These are phyloP conservation scores for Rhytidhysteron rufulum DNA, from an alignment of 2,329 filamentous ascomycete species.

Conservation along the genomic window DNA sequence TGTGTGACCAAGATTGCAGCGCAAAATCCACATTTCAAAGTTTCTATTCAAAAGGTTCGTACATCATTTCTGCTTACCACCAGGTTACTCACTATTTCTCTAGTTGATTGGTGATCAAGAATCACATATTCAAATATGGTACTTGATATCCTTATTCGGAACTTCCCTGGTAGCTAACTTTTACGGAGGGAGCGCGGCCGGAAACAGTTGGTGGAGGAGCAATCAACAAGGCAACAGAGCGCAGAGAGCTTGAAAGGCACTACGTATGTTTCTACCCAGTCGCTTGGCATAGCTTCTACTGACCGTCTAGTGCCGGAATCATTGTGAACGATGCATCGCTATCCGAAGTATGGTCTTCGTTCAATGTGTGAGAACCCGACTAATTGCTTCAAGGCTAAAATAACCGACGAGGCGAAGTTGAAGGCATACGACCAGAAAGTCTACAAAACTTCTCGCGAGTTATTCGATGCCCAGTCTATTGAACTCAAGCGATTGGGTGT, in stretches of 20 bases:
- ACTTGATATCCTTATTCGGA: slow-evolving; percentile 1
- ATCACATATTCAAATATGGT: slow-evolving; percentile 59
- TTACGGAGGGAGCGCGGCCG: slow-evolving; percentile 45
- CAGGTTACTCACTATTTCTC: neutral
- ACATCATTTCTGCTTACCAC: slow-evolving; percentile 2
- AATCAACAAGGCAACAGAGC: slow-evolving; percentile 49
- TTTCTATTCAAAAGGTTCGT: slow-evolving; percentile 38
- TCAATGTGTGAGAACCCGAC: slow-evolving; percentile 11
- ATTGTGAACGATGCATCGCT: neutral
- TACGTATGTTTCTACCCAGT: slow-evolving; percentile 41
- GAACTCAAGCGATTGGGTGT: slow-evolving; percentile 57
- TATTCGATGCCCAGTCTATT: slow-evolving; percentile 55
- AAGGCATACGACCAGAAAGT: slow-evolving; percentile 60
- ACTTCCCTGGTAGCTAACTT: slow-evolving; percentile 18
- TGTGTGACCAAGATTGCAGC: slow-evolving; percentile 45
- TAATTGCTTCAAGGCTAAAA: slow-evolving; percentile 31
- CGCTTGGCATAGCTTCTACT: neutral
- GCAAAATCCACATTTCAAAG: slow-evolving; percentile 41
- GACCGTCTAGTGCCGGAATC: neutral
- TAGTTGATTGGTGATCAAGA: slow-evolving; percentile 62
- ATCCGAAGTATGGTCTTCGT: neutral
- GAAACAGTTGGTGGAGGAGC: slow-evolving; percentile 49
- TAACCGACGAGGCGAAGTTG: slow-evolving; percentile 54
- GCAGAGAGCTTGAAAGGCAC: slow-evolving; percentile 54
- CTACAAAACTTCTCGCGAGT: slow-evolving; percentile 55